A percentile compares a stretch with the other conserved stretches of the same genome.
These are phyloP conservation scores for Paramarasmius palmivorus DNA, from an alignment of 1,284 basidiomycete species.

Conservation along the genomic window DNA sequence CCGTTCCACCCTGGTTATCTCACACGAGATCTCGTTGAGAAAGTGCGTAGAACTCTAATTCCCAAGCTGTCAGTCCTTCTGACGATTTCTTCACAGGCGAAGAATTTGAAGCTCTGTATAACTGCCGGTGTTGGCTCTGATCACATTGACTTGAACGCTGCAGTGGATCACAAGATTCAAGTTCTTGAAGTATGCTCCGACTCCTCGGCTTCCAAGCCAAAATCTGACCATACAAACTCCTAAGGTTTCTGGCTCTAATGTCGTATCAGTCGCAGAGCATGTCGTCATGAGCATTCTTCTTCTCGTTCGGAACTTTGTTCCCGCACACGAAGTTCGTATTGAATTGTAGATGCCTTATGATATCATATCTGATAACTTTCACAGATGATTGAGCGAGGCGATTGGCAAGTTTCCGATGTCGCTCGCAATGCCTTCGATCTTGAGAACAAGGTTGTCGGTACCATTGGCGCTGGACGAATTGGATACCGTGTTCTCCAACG, in stretches of 20 bases:
- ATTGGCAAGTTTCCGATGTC: conserved; percentile 84
- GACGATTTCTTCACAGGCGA: conserved; percentile 52
- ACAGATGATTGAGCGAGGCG: conserved; percentile 80
- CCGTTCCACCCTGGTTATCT: conserved; percentile 94
- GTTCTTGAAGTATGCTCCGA: conserved; percentile 64
- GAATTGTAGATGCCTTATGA: neutral
- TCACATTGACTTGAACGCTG: conserved; percentile 90
- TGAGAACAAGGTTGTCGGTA: conserved; percentile 90
- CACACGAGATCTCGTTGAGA: conserved; percentile 76
- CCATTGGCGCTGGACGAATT: conserved; percentile 86
- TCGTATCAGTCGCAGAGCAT: conserved; percentile 92
- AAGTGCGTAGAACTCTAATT: conserved; percentile 34
- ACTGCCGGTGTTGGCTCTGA: conserved; percentile 96
- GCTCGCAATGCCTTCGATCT: conserved; percentile 86
- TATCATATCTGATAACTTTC: conserved; percentile 8
- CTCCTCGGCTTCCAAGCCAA: neutral
- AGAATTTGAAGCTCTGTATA: conserved; percentile 90
- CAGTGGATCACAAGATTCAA: conserved; percentile 81
- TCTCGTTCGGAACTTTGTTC: conserved; percentile 86
- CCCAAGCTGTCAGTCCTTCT: neutral
- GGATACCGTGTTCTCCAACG: conserved; percentile 91
- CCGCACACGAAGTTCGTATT: conserved; percentile 68
- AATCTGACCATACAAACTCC: neutral
- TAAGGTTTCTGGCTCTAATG: conserved; percentile 80
- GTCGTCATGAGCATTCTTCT: conserved; percentile 79